A percentile compares a stretch with the other conserved stretches of the same genome.
Evolutionary conservation across 2,329 filamentous ascomycete genomes (phyloP).

Genomic region (Penicillium sp.): DNA sequence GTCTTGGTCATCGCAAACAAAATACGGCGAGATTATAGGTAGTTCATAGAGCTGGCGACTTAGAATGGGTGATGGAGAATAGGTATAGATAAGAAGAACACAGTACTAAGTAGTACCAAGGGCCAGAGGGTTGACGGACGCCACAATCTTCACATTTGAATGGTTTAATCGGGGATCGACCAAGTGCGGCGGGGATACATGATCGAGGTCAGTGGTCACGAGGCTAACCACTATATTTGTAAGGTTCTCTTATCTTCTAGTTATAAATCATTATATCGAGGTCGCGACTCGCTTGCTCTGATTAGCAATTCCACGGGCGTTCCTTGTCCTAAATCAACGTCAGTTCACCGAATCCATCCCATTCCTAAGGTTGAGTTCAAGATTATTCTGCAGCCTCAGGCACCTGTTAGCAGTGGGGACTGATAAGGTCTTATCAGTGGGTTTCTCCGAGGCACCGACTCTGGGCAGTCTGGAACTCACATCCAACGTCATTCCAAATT

Average conservation of each 20-base stretch:
- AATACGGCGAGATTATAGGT: background rate
- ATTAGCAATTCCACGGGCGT: background rate
- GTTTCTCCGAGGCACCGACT: conserved; percentile 19
- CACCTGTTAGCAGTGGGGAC: background rate
- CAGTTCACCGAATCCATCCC: background rate
- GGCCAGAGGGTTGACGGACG: background rate
- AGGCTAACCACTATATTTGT: background rate
- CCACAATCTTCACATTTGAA: background rate
- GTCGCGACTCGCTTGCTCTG: too few relatives aligned
- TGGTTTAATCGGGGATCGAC: background rate
- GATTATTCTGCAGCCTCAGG: too few relatives aligned
- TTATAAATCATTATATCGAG: too few relatives aligned
- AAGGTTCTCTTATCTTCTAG: background rate
- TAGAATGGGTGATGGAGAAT: background rate
- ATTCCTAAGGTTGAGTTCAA: background rate
- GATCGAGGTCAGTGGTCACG: background rate
- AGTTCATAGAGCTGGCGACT: background rate
- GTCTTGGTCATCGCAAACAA: background rate
- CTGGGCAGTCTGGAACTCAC: conserved; percentile 11
- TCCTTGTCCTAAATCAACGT: too few relatives aligned
- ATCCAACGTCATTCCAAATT: conserved; percentile 21
- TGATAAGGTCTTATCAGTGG: conserved; percentile 26
- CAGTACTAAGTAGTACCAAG: background rate
- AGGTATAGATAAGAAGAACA: too few relatives aligned
- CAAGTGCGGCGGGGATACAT: background rate